phyloP scores from a whole-genome alignment of 169 alveolate genomes.

The Cryptosporidium sp. region DNA sequence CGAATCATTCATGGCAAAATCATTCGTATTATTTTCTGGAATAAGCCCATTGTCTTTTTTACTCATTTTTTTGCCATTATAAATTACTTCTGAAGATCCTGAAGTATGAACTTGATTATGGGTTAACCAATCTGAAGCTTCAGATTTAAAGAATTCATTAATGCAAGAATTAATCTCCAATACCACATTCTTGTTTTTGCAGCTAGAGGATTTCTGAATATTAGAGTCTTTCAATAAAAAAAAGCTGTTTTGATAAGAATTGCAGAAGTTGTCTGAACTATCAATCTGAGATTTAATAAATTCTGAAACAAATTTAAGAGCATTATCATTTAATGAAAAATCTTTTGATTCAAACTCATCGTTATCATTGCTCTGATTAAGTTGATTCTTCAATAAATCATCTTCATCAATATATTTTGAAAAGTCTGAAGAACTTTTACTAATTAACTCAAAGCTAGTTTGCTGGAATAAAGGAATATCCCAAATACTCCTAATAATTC shows the following conservation, averaged over 20 bases:
- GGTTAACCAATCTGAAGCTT: conserved; percentile 64
- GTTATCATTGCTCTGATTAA: background rate
- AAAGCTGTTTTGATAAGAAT: background rate
- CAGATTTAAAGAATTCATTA: conserved; percentile 39
- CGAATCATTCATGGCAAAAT: conserved; percentile 2
- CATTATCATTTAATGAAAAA: background rate
- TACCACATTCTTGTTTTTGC: background rate
- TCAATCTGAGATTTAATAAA: conserved; percentile 24
- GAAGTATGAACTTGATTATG: conserved; percentile 2
- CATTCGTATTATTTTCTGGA: conserved; percentile 16
- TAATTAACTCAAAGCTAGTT: conserved; percentile 6
- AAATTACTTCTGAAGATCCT: background rate
- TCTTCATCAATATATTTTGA: background rate
- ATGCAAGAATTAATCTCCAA: conserved; percentile 17
- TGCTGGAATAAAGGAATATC: conserved; percentile 49
- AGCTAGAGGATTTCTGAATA: conserved; percentile 12
- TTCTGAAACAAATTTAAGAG: conserved; percentile 3
- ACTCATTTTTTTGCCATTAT: background rate
- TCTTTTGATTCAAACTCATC: background rate
- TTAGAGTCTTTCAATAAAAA: background rate
- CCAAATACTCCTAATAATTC: conserved; percentile 61
- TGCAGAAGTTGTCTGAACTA: background rate
- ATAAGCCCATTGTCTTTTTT: background rate
- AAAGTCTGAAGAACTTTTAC: background rate
- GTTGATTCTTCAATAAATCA: background rate